Conservation (phyloP, 164 flowering plant genomes). For the Magnolia sinica region DNA sequence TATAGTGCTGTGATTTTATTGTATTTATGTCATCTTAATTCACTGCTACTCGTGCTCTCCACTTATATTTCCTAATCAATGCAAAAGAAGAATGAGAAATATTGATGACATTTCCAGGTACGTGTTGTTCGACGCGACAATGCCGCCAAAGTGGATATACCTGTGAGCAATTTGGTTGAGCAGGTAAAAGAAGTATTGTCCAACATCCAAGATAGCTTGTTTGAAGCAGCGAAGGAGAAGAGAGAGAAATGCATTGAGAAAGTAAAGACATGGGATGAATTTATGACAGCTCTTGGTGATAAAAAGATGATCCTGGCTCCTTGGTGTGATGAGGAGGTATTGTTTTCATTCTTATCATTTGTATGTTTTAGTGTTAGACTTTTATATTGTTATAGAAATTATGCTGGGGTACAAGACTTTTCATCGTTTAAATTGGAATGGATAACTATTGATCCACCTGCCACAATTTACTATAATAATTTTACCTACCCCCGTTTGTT, state of each 20-base stretch:
- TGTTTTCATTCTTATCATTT: background rate
- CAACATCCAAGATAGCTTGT: conserved; percentile 59
- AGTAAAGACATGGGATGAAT: conserved; percentile 80
- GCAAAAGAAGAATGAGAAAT: background rate
- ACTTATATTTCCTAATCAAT: background rate
- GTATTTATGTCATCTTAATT: background rate
- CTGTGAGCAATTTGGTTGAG: conserved; percentile 53
- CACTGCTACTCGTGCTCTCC: background rate
- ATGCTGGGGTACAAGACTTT: too few relatives aligned
- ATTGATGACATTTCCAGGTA: conserved; percentile 38
- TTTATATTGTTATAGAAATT: background rate
- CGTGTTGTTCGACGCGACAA: conserved; percentile 88
- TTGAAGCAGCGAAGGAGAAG: conserved; percentile 68
- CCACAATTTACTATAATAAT: too few relatives aligned
- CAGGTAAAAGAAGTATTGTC: conserved; percentile 49
- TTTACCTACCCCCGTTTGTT: too few relatives aligned
- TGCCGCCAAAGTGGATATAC: conserved; percentile 56
- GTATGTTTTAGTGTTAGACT: background rate
- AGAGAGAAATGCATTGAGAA: conserved; percentile 68
- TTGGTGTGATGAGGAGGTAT: conserved; percentile 96
- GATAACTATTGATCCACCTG: too few relatives aligned
- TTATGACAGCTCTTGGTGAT: conserved; percentile 56
- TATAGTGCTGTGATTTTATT: background rate
- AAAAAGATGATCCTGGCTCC: conserved; percentile 92
- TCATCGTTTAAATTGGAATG: too few relatives aligned